Base-by-base conservation (phyloP, 2,329 filamentous ascomycete species). In the Mollisia scopiformis region DNA sequence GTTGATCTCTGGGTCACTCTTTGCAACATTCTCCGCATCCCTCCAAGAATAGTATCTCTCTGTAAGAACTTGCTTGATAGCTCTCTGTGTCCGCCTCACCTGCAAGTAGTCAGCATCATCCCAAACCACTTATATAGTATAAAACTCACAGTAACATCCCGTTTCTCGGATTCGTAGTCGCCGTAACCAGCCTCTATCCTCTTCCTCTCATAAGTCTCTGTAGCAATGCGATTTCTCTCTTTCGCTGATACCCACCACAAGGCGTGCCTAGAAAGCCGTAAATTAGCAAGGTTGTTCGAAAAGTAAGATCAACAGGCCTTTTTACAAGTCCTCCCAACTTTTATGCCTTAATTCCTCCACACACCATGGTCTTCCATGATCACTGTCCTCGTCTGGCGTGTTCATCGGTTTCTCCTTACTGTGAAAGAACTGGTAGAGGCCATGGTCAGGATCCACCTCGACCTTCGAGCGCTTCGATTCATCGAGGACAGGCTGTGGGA, bases 161-260 rank as follows among this genome's bases (percentile, higher is more conserved):
- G 85, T 46, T 77, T 73, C 21, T 81, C 77, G 46, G 84, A 80
- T 78, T 96, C 91, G 47, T 79, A 80, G 27, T 88, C 84, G 67
- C 94, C 94, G 71, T 90, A 95, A 28, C 89, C 87, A 52, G 91
- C 82, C 66, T 88, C 81, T 58, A 90, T 73, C 68, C 89, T 84
- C 30, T 79, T 73, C 69, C 91, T 83, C 79, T 96, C 92, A 59
- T 82, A 76, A 56, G 82, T 82, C 68, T 89, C 88, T 30, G 96
- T 98, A n/a, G 87, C 83, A 69, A 98, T 86, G 68, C 91, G 86
- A 78, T 99, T 99, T 71, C 91, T 83, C 79, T 99, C 95, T 79
- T 91, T 93, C 62, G 90, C 84, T 75, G 95, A 98, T 58, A 93
- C 85, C 92, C 93, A 99, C 93, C 94, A 99, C 72, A 99, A 82